phyloP scores from a whole-genome alignment of 805 yeast genomes.

The Groenewaldozyma salmanticensis region DNA sequence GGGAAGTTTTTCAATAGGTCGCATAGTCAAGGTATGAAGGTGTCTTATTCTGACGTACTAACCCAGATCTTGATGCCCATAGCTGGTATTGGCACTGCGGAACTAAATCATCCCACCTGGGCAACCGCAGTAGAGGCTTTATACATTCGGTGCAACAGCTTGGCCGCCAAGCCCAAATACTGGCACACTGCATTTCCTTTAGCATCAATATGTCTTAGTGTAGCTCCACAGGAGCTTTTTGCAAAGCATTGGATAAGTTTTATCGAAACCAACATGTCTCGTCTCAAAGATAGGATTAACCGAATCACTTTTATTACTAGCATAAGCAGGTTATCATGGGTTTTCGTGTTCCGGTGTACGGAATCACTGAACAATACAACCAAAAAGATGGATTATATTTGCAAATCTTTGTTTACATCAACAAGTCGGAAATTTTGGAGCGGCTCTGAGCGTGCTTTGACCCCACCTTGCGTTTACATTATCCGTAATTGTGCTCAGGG shows the following conservation, averaged over 20 bases:
- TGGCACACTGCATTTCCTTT: constrained; percentile 66
- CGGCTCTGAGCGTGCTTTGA: constrained; percentile 47
- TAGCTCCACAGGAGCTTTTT: constrained; percentile 71
- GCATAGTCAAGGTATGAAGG: constrained; percentile 51
- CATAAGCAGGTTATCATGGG: constrained; percentile 76
- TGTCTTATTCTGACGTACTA: constrained; percentile 80
- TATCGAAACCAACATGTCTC: constrained; percentile 51
- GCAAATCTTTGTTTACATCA: constrained; percentile 39
- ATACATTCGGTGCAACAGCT: constrained; percentile 39
- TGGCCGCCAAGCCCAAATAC: constrained; percentile 25
- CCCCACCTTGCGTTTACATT: constrained; percentile 60
- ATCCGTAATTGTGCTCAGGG: constrained; percentile 72
- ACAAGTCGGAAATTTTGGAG: constrained; percentile 65
- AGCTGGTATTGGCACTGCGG: constrained; percentile 83
- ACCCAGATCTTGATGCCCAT: constrained; percentile 67
- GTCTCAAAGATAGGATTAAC: constrained; percentile 49
- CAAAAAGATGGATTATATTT: constrained; percentile 59
- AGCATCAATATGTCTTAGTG: constrained; percentile 65
- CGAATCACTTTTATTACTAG: constrained; percentile 54
- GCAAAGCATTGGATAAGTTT: constrained; percentile 59
- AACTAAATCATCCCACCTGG: constrained; percentile 95
- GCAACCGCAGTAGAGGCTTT: constrained; percentile 64
- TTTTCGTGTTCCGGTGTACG: constrained; percentile 72
- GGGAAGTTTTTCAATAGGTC: constrained; percentile 72
- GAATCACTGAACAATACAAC: constrained; percentile 86